Conservation (phyloP, 2,329 filamentous ascomycete species). For the Tolypocladium tropicale region DNA sequence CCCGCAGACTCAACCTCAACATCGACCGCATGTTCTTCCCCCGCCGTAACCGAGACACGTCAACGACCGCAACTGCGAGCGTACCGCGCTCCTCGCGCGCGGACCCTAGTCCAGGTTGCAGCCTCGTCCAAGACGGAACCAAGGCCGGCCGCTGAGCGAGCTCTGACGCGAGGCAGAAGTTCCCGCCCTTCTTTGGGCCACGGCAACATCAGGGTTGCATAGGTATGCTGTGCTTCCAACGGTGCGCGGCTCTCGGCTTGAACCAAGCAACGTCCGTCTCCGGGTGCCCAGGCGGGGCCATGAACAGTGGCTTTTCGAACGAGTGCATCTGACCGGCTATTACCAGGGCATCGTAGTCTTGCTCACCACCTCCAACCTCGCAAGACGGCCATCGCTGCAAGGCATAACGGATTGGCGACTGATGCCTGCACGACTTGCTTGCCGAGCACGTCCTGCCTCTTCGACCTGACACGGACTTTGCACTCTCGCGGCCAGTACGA, state of each 20-base stretch:
- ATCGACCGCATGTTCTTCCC: neutral
- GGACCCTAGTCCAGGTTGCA: neutral
- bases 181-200: neutral
- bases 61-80: neutral
- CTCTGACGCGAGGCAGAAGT: slow-evolving; percentile 3
- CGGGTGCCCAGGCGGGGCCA: neutral
- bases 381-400: neutral
- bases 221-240: neutral
- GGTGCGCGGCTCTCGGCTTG: neutral
- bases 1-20: neutral
- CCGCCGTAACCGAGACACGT: neutral
- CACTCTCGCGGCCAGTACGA: too few relatives aligned
- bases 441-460: neutral
- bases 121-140: neutral
- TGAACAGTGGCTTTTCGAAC: too few relatives aligned
- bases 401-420: neutral
- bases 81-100: neutral
- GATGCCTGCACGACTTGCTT: neutral
- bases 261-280: neutral
- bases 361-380: neutral
- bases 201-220: neutral
- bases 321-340: too few relatives aligned
- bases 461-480: neutral
- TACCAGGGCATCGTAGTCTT: neutral
- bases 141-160: slow-evolving; percentile 1